A percentile compares a stretch with the other conserved stretches of the same genome.
Evolutionary conservation across 495 filamentous ascomycete species (phyloP).

Genomic region (Lophium mytilinum): DNA sequence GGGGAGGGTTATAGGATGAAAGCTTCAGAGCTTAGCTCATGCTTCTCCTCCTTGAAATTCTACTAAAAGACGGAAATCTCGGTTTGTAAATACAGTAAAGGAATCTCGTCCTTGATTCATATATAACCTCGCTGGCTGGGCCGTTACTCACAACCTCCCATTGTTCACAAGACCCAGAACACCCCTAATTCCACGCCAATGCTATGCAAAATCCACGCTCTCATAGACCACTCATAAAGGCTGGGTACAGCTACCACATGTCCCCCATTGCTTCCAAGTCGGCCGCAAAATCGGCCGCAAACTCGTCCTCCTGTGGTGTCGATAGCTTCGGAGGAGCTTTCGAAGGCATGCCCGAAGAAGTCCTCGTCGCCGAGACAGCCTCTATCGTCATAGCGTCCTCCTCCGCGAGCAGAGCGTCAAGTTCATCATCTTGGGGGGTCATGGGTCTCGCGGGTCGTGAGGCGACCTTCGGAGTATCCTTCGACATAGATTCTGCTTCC

Average conservation of each 20-base stretch:
- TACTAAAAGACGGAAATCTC: too few relatives aligned
- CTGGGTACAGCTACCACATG: conserved; percentile 52
- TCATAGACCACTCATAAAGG: neutral
- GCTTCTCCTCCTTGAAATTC: too few relatives aligned
- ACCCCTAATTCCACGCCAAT: too few relatives aligned
- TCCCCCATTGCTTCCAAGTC: conserved; percentile 63
- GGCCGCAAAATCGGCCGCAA: conserved; percentile 53
- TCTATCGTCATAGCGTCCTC: conserved; percentile 2
- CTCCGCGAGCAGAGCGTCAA: conserved; percentile 41
- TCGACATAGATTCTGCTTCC: neutral
- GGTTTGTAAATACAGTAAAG: too few relatives aligned
- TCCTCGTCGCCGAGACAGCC: neutral
- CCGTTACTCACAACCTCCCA: too few relatives aligned
- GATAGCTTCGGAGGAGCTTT: neutral
- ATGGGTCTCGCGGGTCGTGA: neutral
- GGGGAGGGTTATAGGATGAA: too few relatives aligned
- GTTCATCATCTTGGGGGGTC: conserved; percentile 37
- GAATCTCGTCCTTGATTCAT: too few relatives aligned
- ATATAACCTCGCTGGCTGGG: too few relatives aligned
- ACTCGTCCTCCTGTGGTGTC: conserved; percentile 27
- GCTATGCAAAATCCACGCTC: too few relatives aligned
- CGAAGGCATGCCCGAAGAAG: neutral
- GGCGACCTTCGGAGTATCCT: neutral
- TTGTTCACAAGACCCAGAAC: too few relatives aligned
- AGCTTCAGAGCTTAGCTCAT: too few relatives aligned